Conservation (phyloP, 768 basidiomycete species). For the Polyporus arcularius region DNA sequence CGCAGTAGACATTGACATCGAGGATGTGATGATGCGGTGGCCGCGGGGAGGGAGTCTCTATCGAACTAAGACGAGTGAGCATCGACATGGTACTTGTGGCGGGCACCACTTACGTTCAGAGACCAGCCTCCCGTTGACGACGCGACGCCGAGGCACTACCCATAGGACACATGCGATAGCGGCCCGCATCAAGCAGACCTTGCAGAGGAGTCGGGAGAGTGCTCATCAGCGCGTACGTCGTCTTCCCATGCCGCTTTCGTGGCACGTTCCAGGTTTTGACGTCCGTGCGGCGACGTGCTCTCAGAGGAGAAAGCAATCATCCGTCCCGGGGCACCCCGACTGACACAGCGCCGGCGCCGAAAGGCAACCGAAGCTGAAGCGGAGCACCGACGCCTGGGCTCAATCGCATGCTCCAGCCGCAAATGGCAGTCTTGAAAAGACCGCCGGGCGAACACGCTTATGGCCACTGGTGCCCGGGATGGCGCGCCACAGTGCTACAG, state of each 20-base stretch:
- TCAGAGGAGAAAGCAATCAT: neutral
- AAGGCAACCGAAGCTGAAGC: neutral
- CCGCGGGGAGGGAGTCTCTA: neutral
- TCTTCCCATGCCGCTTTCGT: neutral
- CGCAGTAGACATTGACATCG: no score
- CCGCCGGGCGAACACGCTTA: neutral
- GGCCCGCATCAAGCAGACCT: neutral
- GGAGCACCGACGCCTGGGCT: neutral
- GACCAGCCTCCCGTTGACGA: neutral
- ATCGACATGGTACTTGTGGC: neutral
- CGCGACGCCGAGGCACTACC: neutral
- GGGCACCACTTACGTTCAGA: neutral
- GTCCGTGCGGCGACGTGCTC: neutral
- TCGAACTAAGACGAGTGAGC: neutral
- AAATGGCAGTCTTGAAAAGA: neutral
- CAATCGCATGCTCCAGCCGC: neutral
- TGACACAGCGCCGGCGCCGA: neutral
- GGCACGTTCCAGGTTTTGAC: neutral
- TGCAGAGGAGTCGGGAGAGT: neutral
- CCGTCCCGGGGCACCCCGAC: neutral
- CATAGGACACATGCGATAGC: neutral
- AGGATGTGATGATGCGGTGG: no score
- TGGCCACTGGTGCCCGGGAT: neutral
- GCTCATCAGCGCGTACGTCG: neutral
- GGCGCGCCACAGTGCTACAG: neutral